Conservation (phyloP, 345 rosid species). For the Limnanthes douglasii region DNA sequence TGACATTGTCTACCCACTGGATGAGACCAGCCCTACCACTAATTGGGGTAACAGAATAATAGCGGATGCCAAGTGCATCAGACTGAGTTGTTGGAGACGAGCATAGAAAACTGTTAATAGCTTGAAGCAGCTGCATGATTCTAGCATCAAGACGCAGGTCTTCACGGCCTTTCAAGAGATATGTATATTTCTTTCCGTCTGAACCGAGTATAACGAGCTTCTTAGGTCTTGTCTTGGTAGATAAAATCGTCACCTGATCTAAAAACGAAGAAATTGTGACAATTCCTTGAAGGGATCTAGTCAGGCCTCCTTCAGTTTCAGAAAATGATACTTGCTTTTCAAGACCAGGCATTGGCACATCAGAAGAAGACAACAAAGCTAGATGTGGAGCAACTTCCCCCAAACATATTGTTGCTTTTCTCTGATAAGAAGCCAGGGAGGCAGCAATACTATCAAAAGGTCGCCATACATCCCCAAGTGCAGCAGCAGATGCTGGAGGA, state of each 20-base stretch:
- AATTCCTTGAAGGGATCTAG: constrained; percentile 38
- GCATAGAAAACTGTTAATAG: constrained; percentile 51
- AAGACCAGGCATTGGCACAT: constrained; percentile 96
- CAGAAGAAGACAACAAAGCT: constrained; percentile 67
- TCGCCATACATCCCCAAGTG: constrained; percentile 81
- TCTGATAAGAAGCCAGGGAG: constrained; percentile 69
- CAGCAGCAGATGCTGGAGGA: constrained; percentile 55
- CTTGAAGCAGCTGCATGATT: constrained; percentile 93
- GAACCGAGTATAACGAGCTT: constrained; percentile 78
- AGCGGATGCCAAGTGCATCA: constrained; percentile 47
- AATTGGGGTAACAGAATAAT: constrained; percentile 83
- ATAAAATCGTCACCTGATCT: constrained; percentile 49
- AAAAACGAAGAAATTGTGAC: constrained; percentile 67
- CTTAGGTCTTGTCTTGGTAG: constrained; percentile 93
- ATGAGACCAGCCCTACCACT: constrained; percentile 94
- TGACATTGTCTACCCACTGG: constrained; percentile 88
- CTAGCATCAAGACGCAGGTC: constrained; percentile 97
- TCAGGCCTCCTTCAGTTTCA: constrained; percentile 29
- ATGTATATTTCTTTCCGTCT: constrained; percentile 75
- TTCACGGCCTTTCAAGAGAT: constrained; percentile 85
- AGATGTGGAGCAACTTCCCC: constrained; percentile 84
- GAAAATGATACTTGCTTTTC: constrained; percentile 48
- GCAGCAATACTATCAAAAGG: constrained; percentile 75
- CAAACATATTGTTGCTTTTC: constrained; percentile 59
- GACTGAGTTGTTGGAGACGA: constrained; percentile 38